A percentile compares a stretch with the other conserved stretches of the same genome.
phyloP scores from a whole-genome alignment of 306 rosid genomes.

The Acacia melanoxylon region DNA sequence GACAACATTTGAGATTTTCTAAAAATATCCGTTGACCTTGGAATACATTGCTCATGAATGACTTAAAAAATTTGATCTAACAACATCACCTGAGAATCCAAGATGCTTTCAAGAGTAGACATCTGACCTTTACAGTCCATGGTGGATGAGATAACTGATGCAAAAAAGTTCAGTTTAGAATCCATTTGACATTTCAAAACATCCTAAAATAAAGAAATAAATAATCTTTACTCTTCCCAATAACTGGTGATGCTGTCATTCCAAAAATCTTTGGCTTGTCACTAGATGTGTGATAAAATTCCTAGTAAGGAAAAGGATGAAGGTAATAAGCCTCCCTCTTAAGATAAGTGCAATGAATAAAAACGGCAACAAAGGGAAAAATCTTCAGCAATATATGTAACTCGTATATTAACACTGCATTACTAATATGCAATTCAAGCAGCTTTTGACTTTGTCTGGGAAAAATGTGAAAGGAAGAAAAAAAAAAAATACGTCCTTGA shows the following conservation, averaged over 20 bases:
- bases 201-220: not conserved
- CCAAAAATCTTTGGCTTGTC: slow-evolving; percentile 70
- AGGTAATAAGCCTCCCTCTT: not conserved
- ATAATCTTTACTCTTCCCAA: slow-evolving; percentile 48
- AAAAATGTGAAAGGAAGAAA: not conserved
- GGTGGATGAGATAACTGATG: slow-evolving; percentile 59
- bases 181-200: slow-evolving; percentile 8
- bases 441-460: not conserved
- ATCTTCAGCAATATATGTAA: not conserved
- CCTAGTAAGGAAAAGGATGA: slow-evolving; percentile 42
- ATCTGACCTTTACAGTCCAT: slow-evolving; percentile 59
- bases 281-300: slow-evolving; percentile 55
- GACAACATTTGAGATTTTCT: slow-evolving; percentile 18
- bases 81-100: slow-evolving; percentile 60
- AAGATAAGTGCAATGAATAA: not conserved
- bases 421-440: not conserved
- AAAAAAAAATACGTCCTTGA: not conserved
- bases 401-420: not conserved
- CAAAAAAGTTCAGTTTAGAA: slow-evolving; percentile 10
- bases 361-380: not conserved
- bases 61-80: not conserved
- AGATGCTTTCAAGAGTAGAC: slow-evolving; percentile 57
- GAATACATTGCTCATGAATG: not conserved
- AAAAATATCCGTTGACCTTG: not conserved
- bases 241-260: slow-evolving; percentile 69